These are phyloP conservation scores for Brasenia schreberi DNA, from an alignment of 164 flowering plant species.

Conservation along the genomic window DNA sequence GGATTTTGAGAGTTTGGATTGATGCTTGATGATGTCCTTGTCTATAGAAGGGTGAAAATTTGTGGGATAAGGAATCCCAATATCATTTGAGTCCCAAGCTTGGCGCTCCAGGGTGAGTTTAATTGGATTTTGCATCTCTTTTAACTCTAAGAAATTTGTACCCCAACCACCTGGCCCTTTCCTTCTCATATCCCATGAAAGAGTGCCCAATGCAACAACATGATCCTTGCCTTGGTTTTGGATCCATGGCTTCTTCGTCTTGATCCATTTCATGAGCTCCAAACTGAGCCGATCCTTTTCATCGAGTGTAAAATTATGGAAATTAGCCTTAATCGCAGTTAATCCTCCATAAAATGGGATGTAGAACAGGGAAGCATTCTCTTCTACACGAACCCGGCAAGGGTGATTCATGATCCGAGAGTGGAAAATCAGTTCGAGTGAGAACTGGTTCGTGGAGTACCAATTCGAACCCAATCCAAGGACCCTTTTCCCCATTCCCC, in stretches of 20 bases:
- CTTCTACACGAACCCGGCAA: conserved; percentile 42
- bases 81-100: conserved; percentile 64
- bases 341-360: conserved; percentile 76
- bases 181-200: conserved; percentile 80
- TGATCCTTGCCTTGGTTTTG: conserved; percentile 53
- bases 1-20: conserved; percentile 23
- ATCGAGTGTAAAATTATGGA: conserved; percentile 32
- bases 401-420: conserved; percentile 47
- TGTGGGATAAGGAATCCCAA: conserved; percentile 79
- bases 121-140: conserved; percentile 46
- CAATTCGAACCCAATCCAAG: conserved; percentile 47
- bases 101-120: conserved; percentile 69
- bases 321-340: conserved; percentile 60
- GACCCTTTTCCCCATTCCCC: conserved; percentile 43
- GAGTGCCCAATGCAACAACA: conserved; percentile 64
- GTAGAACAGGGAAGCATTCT: conserved; percentile 60
- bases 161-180: conserved; percentile 30
- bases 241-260: conserved; percentile 30
- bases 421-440: conserved; percentile 67
- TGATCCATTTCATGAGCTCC: conserved; percentile 58
- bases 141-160: conserved; percentile 34
- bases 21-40: conserved; percentile 47
- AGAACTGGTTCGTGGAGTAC: conserved; percentile 62
- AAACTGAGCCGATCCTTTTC: conserved; percentile 34
- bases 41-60: conserved; percentile 60